phyloP scores from a whole-genome alignment of 768 basidiomycete genomes.

The Gloeopeniophorella convolvens region DNA sequence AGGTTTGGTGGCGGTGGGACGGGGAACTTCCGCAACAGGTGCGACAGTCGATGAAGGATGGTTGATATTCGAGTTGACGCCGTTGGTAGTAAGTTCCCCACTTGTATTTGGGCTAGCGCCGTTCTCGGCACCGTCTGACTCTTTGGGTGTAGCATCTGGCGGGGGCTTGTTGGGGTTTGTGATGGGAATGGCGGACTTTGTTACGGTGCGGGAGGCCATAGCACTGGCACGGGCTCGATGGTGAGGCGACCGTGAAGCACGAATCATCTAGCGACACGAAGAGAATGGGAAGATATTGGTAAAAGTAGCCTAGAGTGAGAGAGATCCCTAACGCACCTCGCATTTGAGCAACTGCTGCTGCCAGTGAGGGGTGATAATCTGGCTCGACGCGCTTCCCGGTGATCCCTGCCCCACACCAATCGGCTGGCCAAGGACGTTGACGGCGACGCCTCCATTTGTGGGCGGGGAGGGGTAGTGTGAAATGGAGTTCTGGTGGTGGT shows the following conservation, averaged over 20 bases:
- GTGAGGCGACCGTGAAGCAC: conserved; percentile 82
- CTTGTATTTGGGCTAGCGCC: conserved; percentile 19
- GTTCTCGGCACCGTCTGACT: conserved; percentile 21
- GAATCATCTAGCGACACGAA: conserved; percentile 52
- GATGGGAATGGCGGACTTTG: conserved; percentile 86
- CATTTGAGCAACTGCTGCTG: conserved; percentile 90
- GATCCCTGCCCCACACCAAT: conserved; percentile 20
- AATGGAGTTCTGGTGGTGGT: conserved; percentile 75
- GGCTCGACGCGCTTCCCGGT: conserved; percentile 33
- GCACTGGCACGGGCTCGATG: conserved; percentile 95
- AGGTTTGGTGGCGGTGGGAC: conserved; percentile 56
- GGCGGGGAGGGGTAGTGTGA: conserved; percentile 79
- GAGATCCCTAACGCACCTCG: conserved; percentile 56
- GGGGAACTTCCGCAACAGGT: conserved; percentile 60
- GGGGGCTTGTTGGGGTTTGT: conserved; percentile 77
- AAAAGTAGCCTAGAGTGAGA: conserved; percentile 17
- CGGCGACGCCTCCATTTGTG: conserved; percentile 28
- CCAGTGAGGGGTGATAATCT: conserved; percentile 80
- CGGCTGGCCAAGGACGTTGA: conserved; percentile 20
- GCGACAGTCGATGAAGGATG: conserved; percentile 75
- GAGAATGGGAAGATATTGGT: background rate
- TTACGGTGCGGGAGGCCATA: conserved; percentile 80
- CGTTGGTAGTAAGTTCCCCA: conserved; percentile 32
- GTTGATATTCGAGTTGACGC: conserved; percentile 34
- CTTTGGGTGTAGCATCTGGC: conserved; percentile 31